Base-by-base conservation (phyloP, 495 filamentous ascomycete species). In the Lophiostoma macrostomum region DNA sequence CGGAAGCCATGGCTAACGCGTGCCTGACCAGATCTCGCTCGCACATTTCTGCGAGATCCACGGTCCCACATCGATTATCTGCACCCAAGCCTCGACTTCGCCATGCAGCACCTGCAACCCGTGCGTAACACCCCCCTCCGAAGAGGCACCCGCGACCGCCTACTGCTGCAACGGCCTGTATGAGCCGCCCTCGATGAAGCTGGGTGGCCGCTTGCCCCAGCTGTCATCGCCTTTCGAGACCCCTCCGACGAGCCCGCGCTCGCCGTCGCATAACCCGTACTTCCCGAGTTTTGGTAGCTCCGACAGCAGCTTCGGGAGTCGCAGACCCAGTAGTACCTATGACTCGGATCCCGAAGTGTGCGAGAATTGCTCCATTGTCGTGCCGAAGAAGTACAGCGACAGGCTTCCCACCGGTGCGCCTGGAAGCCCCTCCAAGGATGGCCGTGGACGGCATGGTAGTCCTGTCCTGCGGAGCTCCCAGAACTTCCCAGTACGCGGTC, bases 41-140 rank as follows among this genome's bases (percentile, higher is more conserved):
- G 91, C 91, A 65, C 91, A 96, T 74, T 96, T 95, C 71, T 96
- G 91, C 76, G 91, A 96, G 71, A 77, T 90, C 63, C 90, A 96
- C 77, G 91, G 91, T 54, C 91, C 91, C 11, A 96, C 90, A 41
- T 93, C 90, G 44, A 83, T 96, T 69, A 87, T 96, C 72, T 95
- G 94, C 69, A 96, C 91, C 47, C 90, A 96, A 71, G 85, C 87
- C 41, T 74, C 87, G 20, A 86, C 88, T 1, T 83, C 90, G 36
- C 76, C 84, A 43, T 96, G 91, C 65, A 68, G 75, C 47, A 81
- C 83, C 67, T 96, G 91, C 66, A 82, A 73, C 64, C 80, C 82
- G 37, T 75, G 76, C 39, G 67, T 64, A 2, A 63, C 59, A 20
- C 65, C 55, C 29, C 53, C 58, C 24, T 50, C 62, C 38, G 63